Conservation (phyloP, 2,329 filamentous ascomycete species). For the Fusarium sp. region DNA sequence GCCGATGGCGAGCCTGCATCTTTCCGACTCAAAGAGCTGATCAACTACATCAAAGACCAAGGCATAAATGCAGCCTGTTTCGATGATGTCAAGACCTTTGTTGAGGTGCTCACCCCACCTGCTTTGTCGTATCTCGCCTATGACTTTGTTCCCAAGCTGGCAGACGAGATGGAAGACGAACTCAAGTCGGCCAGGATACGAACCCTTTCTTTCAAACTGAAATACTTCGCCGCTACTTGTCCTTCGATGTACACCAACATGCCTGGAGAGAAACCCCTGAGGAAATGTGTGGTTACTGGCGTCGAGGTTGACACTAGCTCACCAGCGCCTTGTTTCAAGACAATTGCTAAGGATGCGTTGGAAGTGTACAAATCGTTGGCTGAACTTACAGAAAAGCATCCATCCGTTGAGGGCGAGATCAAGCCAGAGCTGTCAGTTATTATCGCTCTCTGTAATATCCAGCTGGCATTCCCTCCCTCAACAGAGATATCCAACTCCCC, state of each 20-base stretch:
- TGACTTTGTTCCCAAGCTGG: slow-evolving; percentile 49
- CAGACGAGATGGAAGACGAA: slow-evolving; percentile 42
- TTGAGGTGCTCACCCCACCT: slow-evolving; percentile 55
- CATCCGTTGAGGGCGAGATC: slow-evolving; percentile 40
- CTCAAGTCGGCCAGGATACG: slow-evolving; percentile 44
- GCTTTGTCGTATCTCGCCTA: slow-evolving; percentile 57
- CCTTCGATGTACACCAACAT: slow-evolving; percentile 39
- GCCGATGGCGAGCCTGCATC: slow-evolving; percentile 44
- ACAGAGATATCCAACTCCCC: slow-evolving; percentile 31
- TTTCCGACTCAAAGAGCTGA: slow-evolving; percentile 49
- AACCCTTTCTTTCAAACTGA: slow-evolving; percentile 56
- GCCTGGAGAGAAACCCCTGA: slow-evolving; percentile 31
- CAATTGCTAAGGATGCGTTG: slow-evolving; percentile 40
- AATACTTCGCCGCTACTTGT: slow-evolving; percentile 59
- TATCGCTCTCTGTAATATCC: slow-evolving; percentile 50
- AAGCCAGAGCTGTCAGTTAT: slow-evolving; percentile 52
- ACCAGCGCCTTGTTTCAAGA: slow-evolving; percentile 40
- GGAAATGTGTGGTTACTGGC: slow-evolving; percentile 43
- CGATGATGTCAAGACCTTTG: slow-evolving; percentile 60
- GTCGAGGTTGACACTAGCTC: slow-evolving; percentile 30
- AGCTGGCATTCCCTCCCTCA: slow-evolving; percentile 45
- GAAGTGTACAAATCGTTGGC: slow-evolving; percentile 30
- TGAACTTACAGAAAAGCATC: slow-evolving; percentile 15
- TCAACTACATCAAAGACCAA: slow-evolving; percentile 53
- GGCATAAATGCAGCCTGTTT: slow-evolving; percentile 57